Evolutionary conservation across 257 asterid genomes (phyloP).

Genomic region (Solanum rostratum): DNA sequence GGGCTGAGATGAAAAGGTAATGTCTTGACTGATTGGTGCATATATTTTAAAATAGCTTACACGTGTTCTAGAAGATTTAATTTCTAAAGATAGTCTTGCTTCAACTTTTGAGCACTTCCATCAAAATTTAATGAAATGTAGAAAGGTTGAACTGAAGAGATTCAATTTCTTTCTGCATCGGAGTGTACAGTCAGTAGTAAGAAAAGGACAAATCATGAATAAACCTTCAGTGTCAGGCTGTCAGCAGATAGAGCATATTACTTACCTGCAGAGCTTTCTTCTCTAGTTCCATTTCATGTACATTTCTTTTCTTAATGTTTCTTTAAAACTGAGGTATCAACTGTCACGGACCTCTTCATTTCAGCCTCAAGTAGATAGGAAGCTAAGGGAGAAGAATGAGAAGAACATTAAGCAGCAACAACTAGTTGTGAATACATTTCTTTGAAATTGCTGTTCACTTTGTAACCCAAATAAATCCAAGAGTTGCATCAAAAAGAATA

Average conservation of each 20-base stretch:
- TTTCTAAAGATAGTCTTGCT: slow-evolving; percentile 87
- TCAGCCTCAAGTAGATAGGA: slow-evolving; percentile 51
- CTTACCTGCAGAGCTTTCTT: slow-evolving; percentile 72
- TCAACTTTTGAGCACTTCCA: slow-evolving; percentile 84
- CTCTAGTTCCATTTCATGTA: slow-evolving; percentile 76
- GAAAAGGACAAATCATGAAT: not conserved
- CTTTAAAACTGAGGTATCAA: slow-evolving; percentile 73
- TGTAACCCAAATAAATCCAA: not conserved
- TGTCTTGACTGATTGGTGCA: not conserved
- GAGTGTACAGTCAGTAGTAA: not conserved
- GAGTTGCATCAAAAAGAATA: not conserved
- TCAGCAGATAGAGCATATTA: slow-evolving; percentile 4
- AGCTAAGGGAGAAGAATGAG: not conserved
- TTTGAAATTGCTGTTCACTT: not conserved
- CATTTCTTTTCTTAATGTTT: slow-evolving; percentile 87
- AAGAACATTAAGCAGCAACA: not conserved
- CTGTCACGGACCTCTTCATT: slow-evolving; percentile 56
- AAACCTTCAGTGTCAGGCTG: not conserved
- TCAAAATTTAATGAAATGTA: slow-evolving; percentile 61
- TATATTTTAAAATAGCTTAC: slow-evolving; percentile 10
- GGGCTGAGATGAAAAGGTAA: not conserved
- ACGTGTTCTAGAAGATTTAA: slow-evolving; percentile 84
- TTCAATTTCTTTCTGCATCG: slow-evolving; percentile 74
- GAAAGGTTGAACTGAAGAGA: slow-evolving; percentile 55
- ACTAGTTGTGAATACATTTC: not conserved